Evolutionary conservation across 163 green algal genomes (phyloP), one percentile per base, ranked within the genome.

Genomic region (Picocystis sp.): DNA sequence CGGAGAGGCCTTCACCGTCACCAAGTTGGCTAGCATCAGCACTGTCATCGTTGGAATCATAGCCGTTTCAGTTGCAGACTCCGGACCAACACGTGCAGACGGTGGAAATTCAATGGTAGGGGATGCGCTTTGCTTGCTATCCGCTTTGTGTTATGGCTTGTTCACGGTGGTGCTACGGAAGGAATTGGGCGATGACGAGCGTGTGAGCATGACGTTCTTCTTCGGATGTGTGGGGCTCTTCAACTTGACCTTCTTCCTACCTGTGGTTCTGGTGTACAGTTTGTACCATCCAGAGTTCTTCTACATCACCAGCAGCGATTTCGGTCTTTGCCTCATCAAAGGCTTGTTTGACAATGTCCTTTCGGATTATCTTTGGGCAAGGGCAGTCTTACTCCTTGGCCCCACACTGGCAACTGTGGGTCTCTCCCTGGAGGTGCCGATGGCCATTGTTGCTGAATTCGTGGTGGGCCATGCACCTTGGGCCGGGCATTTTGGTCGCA

Each of bases 321-420:
- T 53, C 6, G 10, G 47, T 11, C 15, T 24, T 34, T 53, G 47
- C 34, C n/a, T 56, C 11, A 3, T 44, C 58, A 78, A 73, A 47
- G 62, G 68, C 6, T 59, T 78, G 21, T 25, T 76, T 11, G 68
- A 76, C 55, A 78, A 78, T 50, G 66, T 78, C 29, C 58, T 96
- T 22, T 83, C 73, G 2, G 87, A 97, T 70, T 95, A 93, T 63
- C 73, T 96, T 3, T 98, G 89, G 89, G 88, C 86, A 0, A 62
- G 80, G 0, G 81, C 87, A 11, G 88, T 98, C 8, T 69, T 98
- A 43, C 67, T 98, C 11, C 69, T 92, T 24, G 79, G 78, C 2
- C 79, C 86, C 25, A 94, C 86, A 0, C 56, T 86, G 17, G 87
- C 86, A n/a, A 94, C 82, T 1, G 70, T 89, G 1, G 84, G 86